phyloP scores from a whole-genome alignment of 2,329 filamentous ascomycete genomes.

The Epichloe gansuensis region DNA sequence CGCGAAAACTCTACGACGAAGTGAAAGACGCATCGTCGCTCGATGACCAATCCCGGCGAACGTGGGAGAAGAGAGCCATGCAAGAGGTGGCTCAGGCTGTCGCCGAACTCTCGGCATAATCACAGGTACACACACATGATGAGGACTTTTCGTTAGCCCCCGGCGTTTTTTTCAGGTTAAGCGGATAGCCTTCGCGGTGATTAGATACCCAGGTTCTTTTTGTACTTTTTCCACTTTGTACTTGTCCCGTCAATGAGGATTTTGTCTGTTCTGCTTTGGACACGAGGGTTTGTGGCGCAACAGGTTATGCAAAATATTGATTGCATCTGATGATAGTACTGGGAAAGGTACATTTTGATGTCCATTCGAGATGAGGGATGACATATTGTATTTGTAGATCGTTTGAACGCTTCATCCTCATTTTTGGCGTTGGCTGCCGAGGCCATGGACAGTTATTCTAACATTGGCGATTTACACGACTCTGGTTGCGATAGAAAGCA shows the following conservation, averaged over 20 bases:
- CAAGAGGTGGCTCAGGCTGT: slow-evolving; percentile 71
- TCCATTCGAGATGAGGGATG: slow-evolving; percentile 4
- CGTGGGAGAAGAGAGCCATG: slow-evolving; percentile 65
- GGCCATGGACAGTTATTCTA: not conserved
- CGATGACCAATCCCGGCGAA: slow-evolving; percentile 51
- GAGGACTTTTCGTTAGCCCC: slow-evolving; percentile 15
- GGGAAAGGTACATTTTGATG: slow-evolving; percentile 6
- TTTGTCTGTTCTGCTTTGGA: slow-evolving; percentile 5
- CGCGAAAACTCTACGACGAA: slow-evolving; percentile 72
- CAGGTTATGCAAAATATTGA: slow-evolving; percentile 5
- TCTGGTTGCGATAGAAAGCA: not conserved
- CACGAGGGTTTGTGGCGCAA: slow-evolving; percentile 8
- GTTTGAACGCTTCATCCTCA: slow-evolving; percentile 6
- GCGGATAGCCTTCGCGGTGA: slow-evolving; percentile 9
- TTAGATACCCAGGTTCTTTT: slow-evolving; percentile 19
- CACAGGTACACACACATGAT: slow-evolving; percentile 12
- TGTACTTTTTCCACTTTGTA: not conserved
- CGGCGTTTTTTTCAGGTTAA: slow-evolving; percentile 18
- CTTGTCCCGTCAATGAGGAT: slow-evolving; percentile 11
- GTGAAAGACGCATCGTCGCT: slow-evolving; percentile 43
- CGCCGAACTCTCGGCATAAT: slow-evolving; percentile 38
- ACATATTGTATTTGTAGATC: slow-evolving; percentile 8
- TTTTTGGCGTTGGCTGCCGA: slow-evolving; percentile 1
- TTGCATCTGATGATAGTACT: slow-evolving; percentile 7
- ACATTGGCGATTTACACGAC: slow-evolving; percentile 5